Base-by-base conservation (phyloP, 176 grass and related monocot species). In the Juncus effusus region DNA sequence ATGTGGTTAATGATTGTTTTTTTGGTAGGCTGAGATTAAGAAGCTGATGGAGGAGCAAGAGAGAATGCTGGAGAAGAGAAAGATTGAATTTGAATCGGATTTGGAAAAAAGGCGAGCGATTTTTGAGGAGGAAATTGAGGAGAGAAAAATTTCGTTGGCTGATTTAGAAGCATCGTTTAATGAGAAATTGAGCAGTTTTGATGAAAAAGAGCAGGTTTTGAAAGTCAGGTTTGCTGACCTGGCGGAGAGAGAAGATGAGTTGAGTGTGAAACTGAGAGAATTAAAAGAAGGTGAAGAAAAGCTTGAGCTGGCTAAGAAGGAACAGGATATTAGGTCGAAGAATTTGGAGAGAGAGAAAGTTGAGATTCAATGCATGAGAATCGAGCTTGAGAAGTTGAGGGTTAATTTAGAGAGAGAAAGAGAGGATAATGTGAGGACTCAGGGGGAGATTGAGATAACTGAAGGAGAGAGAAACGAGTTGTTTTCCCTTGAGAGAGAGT, bases 11-110 rank as follows among this genome's bases (percentile, higher is more conserved):
- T 66, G 36, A 67, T 49, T 70, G 14, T 49, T 64, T 39, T 70
- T 7, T 58, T 16, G 49, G 79, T 68, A 99, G 94, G 85, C 60
- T 74, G 85, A 99, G 70, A 86, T 89, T 59, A 75, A 84, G 86
- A 87, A 69, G 69, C 52, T 90, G 70, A 80, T 13, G 13, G 78
- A 80, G 8, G 83, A 93, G 54, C 85, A 93, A 41, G 65, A 90
- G 74, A 15, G 63, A 72, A 16, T 54, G 4, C 49, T 99, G 78
- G 60, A 45, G 4, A 87, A 69, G 58, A 93, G 71, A 53, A 93
- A 54, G 10, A 36, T 2, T 72, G 85, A 89, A 73, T 90, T 99
- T 75, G 76, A 99, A 67, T 7, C 63, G 55, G 89, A 93, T 40
- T 69, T 99, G 63, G 76, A 78, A 57, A 79, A 83, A 41, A 84